Evolutionary conservation across 768 basidiomycete genomes (phyloP).

Genomic region (Termitomyces sp.): DNA sequence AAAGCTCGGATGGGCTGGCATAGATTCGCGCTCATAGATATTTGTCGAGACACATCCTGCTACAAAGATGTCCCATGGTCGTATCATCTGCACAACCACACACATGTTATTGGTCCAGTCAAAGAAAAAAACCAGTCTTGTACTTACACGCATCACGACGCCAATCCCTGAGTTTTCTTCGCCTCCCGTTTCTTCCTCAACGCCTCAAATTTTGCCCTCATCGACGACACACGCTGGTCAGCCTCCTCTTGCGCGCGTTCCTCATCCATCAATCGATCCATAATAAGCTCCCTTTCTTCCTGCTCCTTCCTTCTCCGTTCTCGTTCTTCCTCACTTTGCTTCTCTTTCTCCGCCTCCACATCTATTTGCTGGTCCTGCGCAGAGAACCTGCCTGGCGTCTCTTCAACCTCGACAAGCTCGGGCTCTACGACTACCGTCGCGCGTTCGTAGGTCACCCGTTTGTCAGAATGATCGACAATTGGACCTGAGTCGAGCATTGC

Average conservation of each 20-base stretch:
- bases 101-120: not conserved
- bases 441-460: constrained; percentile 50
- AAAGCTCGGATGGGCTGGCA: not conserved
- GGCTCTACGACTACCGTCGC: constrained; percentile 74
- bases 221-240: constrained; percentile 60
- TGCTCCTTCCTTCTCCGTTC: constrained; percentile 46
- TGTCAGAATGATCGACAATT: constrained; percentile 27
- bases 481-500: constrained; percentile 34
- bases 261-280: constrained; percentile 81
- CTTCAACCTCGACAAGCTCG: constrained; percentile 33
- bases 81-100: not conserved
- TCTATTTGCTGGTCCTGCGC: constrained; percentile 20
- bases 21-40: too few species aligned
- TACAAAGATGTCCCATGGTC: not conserved
- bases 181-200: constrained; percentile 34
- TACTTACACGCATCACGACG: constrained; percentile 1
- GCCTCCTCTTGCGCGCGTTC: constrained; percentile 86
- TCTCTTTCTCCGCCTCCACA: constrained; percentile 20
- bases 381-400: constrained; percentile 45
- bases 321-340: constrained; percentile 35
- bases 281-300: constrained; percentile 78
- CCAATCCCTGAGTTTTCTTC: constrained; percentile 9
- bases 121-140: not conserved
- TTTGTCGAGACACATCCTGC: not conserved
- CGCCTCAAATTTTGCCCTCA: constrained; percentile 63